A percentile compares a stretch with the other conserved stretches of the same genome.
These are phyloP conservation scores for Pseudohyphozyma bogoriensis DNA, from an alignment of 768 basidiomycete genomes.

Conservation along the genomic window DNA sequence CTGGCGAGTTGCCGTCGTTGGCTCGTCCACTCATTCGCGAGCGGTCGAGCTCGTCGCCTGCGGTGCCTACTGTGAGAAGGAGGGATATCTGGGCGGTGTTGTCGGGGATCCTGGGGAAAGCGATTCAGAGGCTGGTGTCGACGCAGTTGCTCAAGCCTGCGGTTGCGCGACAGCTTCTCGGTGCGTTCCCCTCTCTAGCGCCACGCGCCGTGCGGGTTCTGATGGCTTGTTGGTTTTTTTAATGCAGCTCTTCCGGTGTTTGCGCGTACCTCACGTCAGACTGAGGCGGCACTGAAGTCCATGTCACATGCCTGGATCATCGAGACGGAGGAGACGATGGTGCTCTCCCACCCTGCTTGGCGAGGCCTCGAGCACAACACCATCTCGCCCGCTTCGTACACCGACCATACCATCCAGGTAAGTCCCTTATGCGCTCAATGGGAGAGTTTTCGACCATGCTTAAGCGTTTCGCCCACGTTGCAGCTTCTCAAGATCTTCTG, in stretches of 20 bases:
- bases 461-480: no score
- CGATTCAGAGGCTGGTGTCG: slow-evolving; percentile 34
- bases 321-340: slow-evolving; percentile 7
- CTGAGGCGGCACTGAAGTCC: slow-evolving; percentile 19
- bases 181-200: not conserved
- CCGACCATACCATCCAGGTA: slow-evolving; percentile 28
- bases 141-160: slow-evolving; percentile 30
- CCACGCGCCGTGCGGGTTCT: not conserved
- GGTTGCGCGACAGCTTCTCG: slow-evolving; percentile 31
- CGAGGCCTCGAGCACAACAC: slow-evolving; percentile 27
- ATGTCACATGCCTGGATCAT: slow-evolving; percentile 28
- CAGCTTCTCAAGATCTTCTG: slow-evolving; percentile 27
- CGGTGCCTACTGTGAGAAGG: slow-evolving; percentile 1
- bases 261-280: slow-evolving; percentile 28
- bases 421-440: not conserved
- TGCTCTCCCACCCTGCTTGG: slow-evolving; percentile 28
- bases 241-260: slow-evolving; percentile 28
- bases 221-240: no score
- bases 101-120: slow-evolving; percentile 25
- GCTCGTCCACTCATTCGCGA: not conserved
- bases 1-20: not conserved
- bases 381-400: slow-evolving; percentile 20
- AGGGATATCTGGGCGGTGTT: slow-evolving; percentile 32
- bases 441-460: not conserved
- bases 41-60: slow-evolving; percentile 2